These are phyloP conservation scores for Saturnispora silvae DNA, from an alignment of 805 yeast species.

Conservation along the genomic window DNA sequence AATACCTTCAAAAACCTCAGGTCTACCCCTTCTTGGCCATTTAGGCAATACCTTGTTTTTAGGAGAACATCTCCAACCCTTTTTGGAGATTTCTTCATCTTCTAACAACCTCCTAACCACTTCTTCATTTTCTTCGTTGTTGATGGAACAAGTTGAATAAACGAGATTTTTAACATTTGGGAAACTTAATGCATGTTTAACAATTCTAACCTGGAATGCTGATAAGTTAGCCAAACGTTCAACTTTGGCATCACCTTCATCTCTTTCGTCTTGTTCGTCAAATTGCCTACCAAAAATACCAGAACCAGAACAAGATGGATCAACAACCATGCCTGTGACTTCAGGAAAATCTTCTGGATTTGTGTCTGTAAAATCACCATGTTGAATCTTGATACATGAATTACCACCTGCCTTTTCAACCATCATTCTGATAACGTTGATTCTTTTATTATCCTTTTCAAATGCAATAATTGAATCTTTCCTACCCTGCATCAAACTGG, in stretches of 20 bases:
- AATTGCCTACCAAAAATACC: slow-evolving; percentile 90
- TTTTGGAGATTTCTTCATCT: slow-evolving; percentile 49
- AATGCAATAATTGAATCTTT: slow-evolving; percentile 60
- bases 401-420: slow-evolving; percentile 62
- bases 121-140: slow-evolving; percentile 86
- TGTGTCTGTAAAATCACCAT: slow-evolving; percentile 52
- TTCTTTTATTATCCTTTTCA: slow-evolving; percentile 73
- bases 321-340: slow-evolving; percentile 78
- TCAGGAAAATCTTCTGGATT: slow-evolving; percentile 48
- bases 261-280: slow-evolving; percentile 39
- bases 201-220: slow-evolving; percentile 78
- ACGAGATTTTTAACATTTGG: slow-evolving; percentile 72
- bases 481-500: slow-evolving; percentile 42
- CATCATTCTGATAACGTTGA: slow-evolving; percentile 65
- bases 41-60: slow-evolving; percentile 58
- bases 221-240: slow-evolving; percentile 64
- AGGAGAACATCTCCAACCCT: slow-evolving; percentile 67
- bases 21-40: slow-evolving; percentile 83
- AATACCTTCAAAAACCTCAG: slow-evolving; percentile 51
- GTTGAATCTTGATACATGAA: slow-evolving; percentile 31
- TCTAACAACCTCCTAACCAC: slow-evolving; percentile 72
- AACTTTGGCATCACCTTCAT: slow-evolving; percentile 28
- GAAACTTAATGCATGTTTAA: slow-evolving; percentile 78
- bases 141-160: slow-evolving; percentile 92
- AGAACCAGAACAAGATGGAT: slow-evolving; percentile 96